Evolutionary conservation across 768 basidiomycete species (phyloP).

Genomic region (Cantharellus anzutake): DNA sequence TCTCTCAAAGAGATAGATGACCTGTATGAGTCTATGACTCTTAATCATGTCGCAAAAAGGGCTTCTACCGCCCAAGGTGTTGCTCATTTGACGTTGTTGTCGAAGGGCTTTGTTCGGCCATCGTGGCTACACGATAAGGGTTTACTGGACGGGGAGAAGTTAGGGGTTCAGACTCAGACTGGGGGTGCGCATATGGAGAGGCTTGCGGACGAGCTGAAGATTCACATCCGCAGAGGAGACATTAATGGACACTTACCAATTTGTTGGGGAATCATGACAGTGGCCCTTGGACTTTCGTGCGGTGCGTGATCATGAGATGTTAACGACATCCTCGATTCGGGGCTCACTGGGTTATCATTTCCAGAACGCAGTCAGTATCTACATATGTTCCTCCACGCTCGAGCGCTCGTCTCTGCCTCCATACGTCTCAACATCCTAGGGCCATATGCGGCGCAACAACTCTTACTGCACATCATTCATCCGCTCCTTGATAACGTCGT

Average conservation of each 20-base stretch:
- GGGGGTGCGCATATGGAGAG: conserved; percentile 6
- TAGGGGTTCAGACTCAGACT: too few species aligned
- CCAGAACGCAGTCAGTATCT: conserved; percentile 71
- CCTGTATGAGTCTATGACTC: conserved; percentile 65
- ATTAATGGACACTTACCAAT: conserved; percentile 69
- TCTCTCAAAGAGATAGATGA: conserved; percentile 42
- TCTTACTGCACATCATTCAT: conserved; percentile 56
- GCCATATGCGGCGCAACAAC: conserved; percentile 80
- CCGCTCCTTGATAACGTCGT: conserved; percentile 39
- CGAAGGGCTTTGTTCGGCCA: conserved; percentile 57
- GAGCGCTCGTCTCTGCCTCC: conserved; percentile 76
- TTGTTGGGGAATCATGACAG: conserved; percentile 79
- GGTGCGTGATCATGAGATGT: conserved; percentile 25
- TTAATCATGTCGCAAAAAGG: conserved; percentile 76
- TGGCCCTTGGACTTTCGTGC: conserved; percentile 48
- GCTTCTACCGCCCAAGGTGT: conserved; percentile 86
- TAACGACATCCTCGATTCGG: background rate
- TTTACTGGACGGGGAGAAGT: conserved; percentile 11
- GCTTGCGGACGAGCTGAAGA: conserved; percentile 52
- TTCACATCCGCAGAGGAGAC: conserved; percentile 40
- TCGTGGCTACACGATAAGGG: conserved; percentile 12
- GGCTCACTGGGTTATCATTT: background rate
- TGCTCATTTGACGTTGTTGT: conserved; percentile 75
- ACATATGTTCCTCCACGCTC: conserved; percentile 82
- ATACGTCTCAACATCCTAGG: conserved; percentile 84